Evolutionary conservation across 495 filamentous ascomycete genomes (phyloP).

Genomic region (Lepraria neglecta): DNA sequence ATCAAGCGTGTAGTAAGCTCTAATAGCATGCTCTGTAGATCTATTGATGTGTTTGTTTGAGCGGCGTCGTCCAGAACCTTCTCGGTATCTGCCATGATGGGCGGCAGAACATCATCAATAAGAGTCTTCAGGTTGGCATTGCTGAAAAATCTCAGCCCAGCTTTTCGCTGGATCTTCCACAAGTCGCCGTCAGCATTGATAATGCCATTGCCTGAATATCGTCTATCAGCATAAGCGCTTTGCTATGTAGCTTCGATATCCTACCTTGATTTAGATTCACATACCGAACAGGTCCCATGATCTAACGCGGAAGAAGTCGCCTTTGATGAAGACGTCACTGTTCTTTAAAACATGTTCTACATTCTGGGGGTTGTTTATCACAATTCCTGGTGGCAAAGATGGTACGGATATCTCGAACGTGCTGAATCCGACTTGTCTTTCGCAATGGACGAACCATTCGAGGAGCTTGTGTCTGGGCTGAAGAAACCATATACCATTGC

Average conservation of each 20-base stretch:
- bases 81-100: slow-evolving; percentile 40
- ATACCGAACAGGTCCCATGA: slow-evolving; percentile 55
- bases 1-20: slow-evolving; percentile 56
- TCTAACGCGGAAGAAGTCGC: slow-evolving; percentile 49
- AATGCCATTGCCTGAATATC: slow-evolving; percentile 47
- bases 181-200: slow-evolving; percentile 57
- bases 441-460: slow-evolving; percentile 53
- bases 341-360: slow-evolving; percentile 55
- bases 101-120: slow-evolving; percentile 49
- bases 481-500: slow-evolving; percentile 54
- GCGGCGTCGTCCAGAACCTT: slow-evolving; percentile 30
- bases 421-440: slow-evolving; percentile 47
- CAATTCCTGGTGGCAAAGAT: slow-evolving; percentile 50
- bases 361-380: slow-evolving; percentile 53
- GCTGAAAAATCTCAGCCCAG: slow-evolving; percentile 52
- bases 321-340: slow-evolving; percentile 51
- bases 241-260: background rate
- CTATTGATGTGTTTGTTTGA: slow-evolving; percentile 30
- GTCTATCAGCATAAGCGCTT: slow-evolving; percentile 8
- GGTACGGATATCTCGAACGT: slow-evolving; percentile 53
- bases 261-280: background rate
- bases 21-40: slow-evolving; percentile 51
- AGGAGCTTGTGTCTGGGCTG: slow-evolving; percentile 51
- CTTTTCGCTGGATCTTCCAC: slow-evolving; percentile 55
- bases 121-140: slow-evolving; percentile 49